Conservation (phyloP, 768 basidiomycete species). For the Harrya chromipes region DNA sequence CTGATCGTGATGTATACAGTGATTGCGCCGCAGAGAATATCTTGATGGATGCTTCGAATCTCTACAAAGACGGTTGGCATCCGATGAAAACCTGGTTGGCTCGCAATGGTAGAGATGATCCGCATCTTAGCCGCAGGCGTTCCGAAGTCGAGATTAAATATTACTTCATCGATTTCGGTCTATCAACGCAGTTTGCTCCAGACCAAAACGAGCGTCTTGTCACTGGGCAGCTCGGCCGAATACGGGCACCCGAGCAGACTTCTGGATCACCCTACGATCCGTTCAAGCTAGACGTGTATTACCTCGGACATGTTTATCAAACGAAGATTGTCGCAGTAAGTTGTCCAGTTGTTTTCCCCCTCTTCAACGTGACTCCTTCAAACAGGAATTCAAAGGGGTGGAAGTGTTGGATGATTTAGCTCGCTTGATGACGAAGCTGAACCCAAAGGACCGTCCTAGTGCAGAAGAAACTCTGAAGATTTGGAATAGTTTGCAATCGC, state of each 20-base stretch:
- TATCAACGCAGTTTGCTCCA: conserved; percentile 28
- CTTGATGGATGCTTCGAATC: conserved; percentile 24
- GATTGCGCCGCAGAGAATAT: conserved; percentile 30
- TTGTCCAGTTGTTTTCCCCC: conserved; percentile 5
- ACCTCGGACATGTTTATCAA: too few relatives aligned
- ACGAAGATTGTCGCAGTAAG: too few relatives aligned
- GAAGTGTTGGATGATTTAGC: conserved; percentile 1
- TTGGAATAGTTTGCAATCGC: conserved; percentile 6
- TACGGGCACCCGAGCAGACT: conserved; percentile 24
- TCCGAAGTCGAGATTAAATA: conserved; percentile 8
- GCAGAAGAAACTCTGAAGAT: background rate
- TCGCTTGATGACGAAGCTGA: conserved; percentile 1
- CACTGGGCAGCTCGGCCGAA: conserved; percentile 8
- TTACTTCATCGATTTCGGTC: conserved; percentile 27
- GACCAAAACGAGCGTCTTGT: background rate
- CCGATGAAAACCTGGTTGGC: conserved; percentile 7
- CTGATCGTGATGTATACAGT: conserved; percentile 7
- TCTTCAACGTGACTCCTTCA: conserved; percentile 12
- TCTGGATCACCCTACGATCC: conserved; percentile 23
- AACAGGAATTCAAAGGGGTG: conserved; percentile 9
- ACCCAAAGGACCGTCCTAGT: conserved; percentile 6
- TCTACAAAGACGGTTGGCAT: conserved; percentile 31
- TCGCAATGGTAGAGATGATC: conserved; percentile 11
- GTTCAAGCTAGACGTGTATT: conserved; percentile 24
- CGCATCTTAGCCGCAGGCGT: conserved; percentile 20